These are phyloP conservation scores for Neopestalotiopsis clavispora DNA, from an alignment of 2,329 filamentous ascomycete species.

Conservation along the genomic window DNA sequence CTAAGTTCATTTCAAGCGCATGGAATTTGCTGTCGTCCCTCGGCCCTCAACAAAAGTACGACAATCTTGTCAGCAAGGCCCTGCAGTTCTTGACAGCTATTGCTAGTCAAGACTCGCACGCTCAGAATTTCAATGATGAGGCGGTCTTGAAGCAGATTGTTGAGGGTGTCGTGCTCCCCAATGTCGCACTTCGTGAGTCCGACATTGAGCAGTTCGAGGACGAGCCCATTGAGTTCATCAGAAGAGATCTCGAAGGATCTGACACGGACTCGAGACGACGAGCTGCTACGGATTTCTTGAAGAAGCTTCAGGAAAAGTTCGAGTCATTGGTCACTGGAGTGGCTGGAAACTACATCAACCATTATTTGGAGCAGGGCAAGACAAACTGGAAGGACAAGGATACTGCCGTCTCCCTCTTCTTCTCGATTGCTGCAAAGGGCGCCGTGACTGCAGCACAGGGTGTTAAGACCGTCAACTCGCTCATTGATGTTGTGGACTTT, in stretches of 20 bases:
- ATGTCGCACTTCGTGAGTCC: slow-evolving; percentile 87
- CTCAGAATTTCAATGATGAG: slow-evolving; percentile 83
- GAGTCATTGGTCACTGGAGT: slow-evolving; percentile 83
- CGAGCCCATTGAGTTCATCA: slow-evolving; percentile 97
- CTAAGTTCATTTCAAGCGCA: slow-evolving; percentile 84
- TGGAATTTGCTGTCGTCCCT: slow-evolving; percentile 91
- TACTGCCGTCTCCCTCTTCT: slow-evolving; percentile 95
- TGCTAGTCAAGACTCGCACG: slow-evolving; percentile 77
- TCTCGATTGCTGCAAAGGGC: slow-evolving; percentile 92
- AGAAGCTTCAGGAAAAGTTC: slow-evolving; percentile 87
- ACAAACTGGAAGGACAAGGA: slow-evolving; percentile 97
- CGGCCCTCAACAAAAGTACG: slow-evolving; percentile 88
- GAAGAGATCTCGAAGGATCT: slow-evolving; percentile 91
- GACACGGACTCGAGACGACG: slow-evolving; percentile 92
- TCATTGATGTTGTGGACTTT: slow-evolving; percentile 90
- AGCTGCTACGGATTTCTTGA: slow-evolving; percentile 92
- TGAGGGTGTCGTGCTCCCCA: slow-evolving; percentile 94
- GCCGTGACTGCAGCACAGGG: slow-evolving; percentile 85
- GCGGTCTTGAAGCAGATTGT: slow-evolving; percentile 83
- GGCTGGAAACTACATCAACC: slow-evolving; percentile 85
- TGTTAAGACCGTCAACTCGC: slow-evolving; percentile 86
- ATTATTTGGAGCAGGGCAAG: slow-evolving; percentile 82
- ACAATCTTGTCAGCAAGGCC: slow-evolving; percentile 91
- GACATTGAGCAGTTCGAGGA: slow-evolving; percentile 97
- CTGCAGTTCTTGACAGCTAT: slow-evolving; percentile 93